These are phyloP conservation scores for Naganishia onofrii DNA, from an alignment of 768 basidiomycete species.

Conservation along the genomic window DNA sequence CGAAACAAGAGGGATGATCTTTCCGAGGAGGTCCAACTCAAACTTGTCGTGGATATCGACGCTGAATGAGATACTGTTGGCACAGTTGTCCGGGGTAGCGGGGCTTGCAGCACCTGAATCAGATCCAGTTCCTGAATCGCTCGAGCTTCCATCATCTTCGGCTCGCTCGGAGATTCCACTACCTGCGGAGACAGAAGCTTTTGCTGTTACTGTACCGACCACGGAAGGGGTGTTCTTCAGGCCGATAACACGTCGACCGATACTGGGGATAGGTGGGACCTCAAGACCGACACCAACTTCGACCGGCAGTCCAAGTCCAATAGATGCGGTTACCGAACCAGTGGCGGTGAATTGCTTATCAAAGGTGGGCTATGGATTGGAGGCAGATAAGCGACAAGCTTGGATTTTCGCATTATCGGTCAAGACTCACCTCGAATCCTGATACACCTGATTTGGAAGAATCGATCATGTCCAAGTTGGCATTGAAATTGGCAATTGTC, in stretches of 20 bases:
- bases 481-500: slow-evolving; percentile 6
- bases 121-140: not conserved
- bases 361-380: not conserved
- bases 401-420: not conserved
- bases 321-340: not conserved
- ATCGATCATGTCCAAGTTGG: slow-evolving; percentile 5
- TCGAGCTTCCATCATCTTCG: not conserved
- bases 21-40: not conserved
- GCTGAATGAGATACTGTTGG: not conserved
- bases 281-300: slow-evolving; percentile 7
- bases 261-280: not conserved
- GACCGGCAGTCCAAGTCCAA: slow-evolving; percentile 9
- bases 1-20: not conserved
- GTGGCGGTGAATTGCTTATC: not conserved
- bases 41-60: slow-evolving; percentile 11
- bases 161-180: not conserved
- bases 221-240: slow-evolving; percentile 3
- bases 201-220: not conserved
- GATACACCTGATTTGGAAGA: not conserved
- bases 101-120: not conserved
- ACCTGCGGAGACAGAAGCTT: not conserved
- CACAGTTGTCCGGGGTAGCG: not conserved
- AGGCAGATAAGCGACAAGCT: too few relatives aligned
- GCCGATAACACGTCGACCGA: not conserved
- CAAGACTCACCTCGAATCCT: not conserved